A percentile compares a stretch with the other conserved stretches of the same genome.
Evolutionary conservation across 306 rosid species (phyloP).

Genomic region (Oxytropis ochrocephala): DNA sequence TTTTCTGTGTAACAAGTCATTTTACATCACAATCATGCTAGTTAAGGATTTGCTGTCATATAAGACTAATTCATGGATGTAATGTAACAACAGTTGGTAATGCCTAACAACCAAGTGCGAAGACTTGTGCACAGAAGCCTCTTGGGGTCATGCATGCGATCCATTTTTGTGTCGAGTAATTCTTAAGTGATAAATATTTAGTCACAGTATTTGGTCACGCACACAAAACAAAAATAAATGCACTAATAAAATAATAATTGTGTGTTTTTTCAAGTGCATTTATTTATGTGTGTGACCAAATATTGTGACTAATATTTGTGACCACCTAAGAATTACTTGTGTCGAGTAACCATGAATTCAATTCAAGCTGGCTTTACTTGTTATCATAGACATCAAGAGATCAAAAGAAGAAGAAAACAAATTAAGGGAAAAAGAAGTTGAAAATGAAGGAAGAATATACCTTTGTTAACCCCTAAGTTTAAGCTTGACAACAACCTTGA

Average conservation of each 20-base stretch:
- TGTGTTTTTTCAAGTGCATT: too few species aligned
- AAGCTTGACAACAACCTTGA: too few species aligned
- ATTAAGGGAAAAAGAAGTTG: not conserved
- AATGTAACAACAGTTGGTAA: conserved; percentile 20
- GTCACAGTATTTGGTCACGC: too few species aligned
- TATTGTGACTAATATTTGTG: too few species aligned
- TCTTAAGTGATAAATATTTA: too few species aligned
- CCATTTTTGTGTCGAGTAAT: not conserved
- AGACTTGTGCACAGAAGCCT: conserved; percentile 25
- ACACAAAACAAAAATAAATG: too few species aligned
- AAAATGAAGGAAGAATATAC: not conserved
- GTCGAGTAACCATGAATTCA: not conserved
- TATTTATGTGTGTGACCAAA: too few species aligned
- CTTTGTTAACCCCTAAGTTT: too few species aligned
- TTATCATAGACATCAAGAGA: not conserved
- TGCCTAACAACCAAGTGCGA: conserved; percentile 23
- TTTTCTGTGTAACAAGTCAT: not conserved
- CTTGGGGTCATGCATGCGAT: not conserved
- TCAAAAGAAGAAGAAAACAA: not conserved
- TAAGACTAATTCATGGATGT: conserved; percentile 14
- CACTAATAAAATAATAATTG: too few species aligned
- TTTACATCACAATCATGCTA: conserved; percentile 8
- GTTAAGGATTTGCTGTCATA: conserved; percentile 26
- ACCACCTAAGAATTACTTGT: too few species aligned
- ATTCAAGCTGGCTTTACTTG: conserved; percentile 2